Base-by-base conservation (phyloP, 192 early-diverging fungal species). In the Dissophora ornata region DNA sequence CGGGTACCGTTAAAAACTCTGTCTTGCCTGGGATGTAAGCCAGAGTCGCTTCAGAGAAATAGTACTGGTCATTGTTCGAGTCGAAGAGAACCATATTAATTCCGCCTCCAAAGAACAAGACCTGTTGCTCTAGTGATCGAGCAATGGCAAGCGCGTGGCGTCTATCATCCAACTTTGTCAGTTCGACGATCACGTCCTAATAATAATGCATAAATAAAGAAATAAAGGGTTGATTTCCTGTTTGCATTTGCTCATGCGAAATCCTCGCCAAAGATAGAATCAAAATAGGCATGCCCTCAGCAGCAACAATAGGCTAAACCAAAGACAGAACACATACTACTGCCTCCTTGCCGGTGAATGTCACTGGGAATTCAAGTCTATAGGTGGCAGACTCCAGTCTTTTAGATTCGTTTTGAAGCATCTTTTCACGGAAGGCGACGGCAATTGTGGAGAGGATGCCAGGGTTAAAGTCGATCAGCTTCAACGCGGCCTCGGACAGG, bases 61-160 rank as follows among this genome's bases (percentile, higher is more conserved):
- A 81, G 65, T 93, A 96, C 25, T 94, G 79, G 50, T 92, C 92
- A 48, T 88, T 75, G n/a, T 84, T 60, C 40, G 87, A 87, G 71
- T 94, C 92, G 45, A 90, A 87, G 53, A 95, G 85, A 2, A 85
- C 85, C 40, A n/a, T n/a, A n/a, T 84, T 84, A 67, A 84, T 81
- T 22, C 93, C 92, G 62, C 94, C 92, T 58, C 94, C 91, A 69
- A 91, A 89, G 74, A 96, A 92, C 41, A 95, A 85, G 13, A 70
- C 75, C 57, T 95, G 94, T 34, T 87, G 82, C 57, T 91, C 93
- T 54, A 96, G 67, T 26, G 92, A 87, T 4, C 93, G 84, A 1
- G 91, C 93, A 28, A 94, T 79, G 2, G 92, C 80, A 30, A 95
- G 79, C 1, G 91, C 90, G 51, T 93, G 81, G 32, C 92, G 88